A percentile compares a stretch with the other conserved stretches of the same genome.
phyloP scores from a whole-genome alignment of 202 grass and related monocot genomes.

The Carex sylvatica region DNA sequence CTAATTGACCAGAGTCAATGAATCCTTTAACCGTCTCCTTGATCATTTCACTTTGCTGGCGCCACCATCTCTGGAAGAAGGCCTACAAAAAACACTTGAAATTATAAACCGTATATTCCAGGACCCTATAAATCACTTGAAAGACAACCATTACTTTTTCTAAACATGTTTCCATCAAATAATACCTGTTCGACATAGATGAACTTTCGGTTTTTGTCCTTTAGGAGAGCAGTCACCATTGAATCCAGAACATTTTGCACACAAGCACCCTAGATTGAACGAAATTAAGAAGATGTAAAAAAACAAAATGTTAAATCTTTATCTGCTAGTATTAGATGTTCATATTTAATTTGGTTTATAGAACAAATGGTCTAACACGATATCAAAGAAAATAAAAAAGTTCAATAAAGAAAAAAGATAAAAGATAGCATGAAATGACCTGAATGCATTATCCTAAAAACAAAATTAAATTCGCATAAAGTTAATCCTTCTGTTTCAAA shows the following conservation, averaged over 20 bases:
- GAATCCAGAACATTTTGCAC: conserved; percentile 92
- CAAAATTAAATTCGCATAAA: background rate
- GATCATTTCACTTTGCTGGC: conserved; percentile 60
- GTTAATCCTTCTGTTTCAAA: background rate
- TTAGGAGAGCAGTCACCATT: conserved; percentile 64
- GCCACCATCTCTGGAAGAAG: conserved; percentile 95
- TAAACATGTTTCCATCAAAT: conserved; percentile 14
- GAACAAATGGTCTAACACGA: background rate
- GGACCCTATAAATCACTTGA: background rate
- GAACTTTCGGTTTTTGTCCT: conserved; percentile 86
- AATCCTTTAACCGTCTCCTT: conserved; percentile 73
- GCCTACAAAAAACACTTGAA: conserved; percentile 42
- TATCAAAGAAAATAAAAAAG: background rate
- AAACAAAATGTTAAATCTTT: background rate
- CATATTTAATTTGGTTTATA: conserved; percentile 1
- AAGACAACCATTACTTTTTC: background rate
- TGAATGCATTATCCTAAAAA: conserved; percentile 6
- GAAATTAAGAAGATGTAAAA: background rate
- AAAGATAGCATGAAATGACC: background rate
- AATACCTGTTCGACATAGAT: conserved; percentile 82
- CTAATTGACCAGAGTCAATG: conserved; percentile 67
- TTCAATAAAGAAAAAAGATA: background rate
- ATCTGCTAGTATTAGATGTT: background rate
- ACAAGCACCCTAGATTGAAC: conserved; percentile 46
- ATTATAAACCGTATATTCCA: conserved; percentile 4